A percentile compares a stretch with the other conserved stretches of the same genome.
Evolutionary conservation across 352 stramenopile genomes (phyloP).

Genomic region (Globisporangium cylindrosporum): DNA sequence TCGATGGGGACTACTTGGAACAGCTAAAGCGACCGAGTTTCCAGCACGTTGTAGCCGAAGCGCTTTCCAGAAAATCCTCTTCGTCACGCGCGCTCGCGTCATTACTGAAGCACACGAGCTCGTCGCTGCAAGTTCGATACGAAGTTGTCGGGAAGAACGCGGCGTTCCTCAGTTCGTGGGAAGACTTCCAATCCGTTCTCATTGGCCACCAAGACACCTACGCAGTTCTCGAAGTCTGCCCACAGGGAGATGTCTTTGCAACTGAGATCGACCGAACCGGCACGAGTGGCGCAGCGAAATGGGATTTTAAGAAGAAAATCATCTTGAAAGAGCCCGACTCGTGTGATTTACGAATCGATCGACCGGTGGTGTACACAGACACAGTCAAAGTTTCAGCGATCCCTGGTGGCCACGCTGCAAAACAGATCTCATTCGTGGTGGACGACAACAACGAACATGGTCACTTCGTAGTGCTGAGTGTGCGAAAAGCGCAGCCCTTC

Average conservation of each 20-base stretch:
- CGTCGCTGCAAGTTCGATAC: constrained; percentile 55
- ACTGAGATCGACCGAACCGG: constrained; percentile 48
- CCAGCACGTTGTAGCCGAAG: constrained; percentile 52
- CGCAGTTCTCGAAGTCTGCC: constrained; percentile 55
- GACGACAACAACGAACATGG: constrained; percentile 22
- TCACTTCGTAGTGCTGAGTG: constrained; percentile 75
- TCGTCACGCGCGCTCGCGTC: constrained; percentile 36
- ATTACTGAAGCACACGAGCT: constrained; percentile 51
- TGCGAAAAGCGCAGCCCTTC: constrained; percentile 47
- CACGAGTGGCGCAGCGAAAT: constrained; percentile 48
- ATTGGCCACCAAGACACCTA: constrained; percentile 60
- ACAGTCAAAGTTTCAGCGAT: constrained; percentile 56
- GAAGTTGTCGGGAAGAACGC: constrained; percentile 56
- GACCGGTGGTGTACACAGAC: constrained; percentile 72
- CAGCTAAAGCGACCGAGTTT: constrained; percentile 46
- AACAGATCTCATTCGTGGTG: constrained; percentile 51
- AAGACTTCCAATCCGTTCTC: constrained; percentile 59
- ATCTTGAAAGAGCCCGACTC: constrained; percentile 45
- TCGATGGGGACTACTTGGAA: constrained; percentile 52
- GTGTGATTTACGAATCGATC: constrained; percentile 55
- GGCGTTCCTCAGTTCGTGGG: constrained; percentile 46
- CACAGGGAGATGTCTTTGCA: constrained; percentile 61
- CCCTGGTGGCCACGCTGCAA: constrained; percentile 33
- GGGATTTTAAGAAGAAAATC: constrained; percentile 58
- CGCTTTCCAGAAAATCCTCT: constrained; percentile 25